phyloP scores from a whole-genome alignment of 2,329 filamentous ascomycete species.

The Pyrenochaeta sp. region DNA sequence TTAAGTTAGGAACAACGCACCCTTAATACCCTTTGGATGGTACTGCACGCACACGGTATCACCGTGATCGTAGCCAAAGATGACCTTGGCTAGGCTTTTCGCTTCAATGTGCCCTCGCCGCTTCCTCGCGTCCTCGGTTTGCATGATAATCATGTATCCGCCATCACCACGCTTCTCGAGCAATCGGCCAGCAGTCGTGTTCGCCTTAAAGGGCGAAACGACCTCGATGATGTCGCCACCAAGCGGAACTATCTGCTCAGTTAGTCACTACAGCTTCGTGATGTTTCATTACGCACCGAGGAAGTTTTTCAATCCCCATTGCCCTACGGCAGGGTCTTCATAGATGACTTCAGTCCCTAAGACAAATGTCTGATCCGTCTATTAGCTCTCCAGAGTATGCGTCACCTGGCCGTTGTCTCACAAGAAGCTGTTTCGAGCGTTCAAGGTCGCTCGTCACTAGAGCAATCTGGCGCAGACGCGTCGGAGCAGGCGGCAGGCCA shows the following conservation, averaged over 20 bases:
- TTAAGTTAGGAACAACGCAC: slow-evolving; percentile 11
- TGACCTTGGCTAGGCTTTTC: slow-evolving; percentile 47
- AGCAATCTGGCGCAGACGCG: slow-evolving; percentile 48
- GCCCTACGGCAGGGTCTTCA: slow-evolving; percentile 48
- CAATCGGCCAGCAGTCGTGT: slow-evolving; percentile 54
- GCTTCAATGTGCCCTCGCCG: slow-evolving; percentile 50
- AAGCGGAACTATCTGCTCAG: slow-evolving; percentile 44
- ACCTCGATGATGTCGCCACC: slow-evolving; percentile 57
- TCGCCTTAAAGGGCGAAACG: slow-evolving; percentile 48
- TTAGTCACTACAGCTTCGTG: background rate
- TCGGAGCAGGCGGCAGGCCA: slow-evolving; percentile 27
- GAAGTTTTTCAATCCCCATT: slow-evolving; percentile 54
- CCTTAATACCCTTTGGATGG: slow-evolving; percentile 55
- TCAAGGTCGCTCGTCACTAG: slow-evolving; percentile 43
- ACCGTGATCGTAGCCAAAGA: slow-evolving; percentile 46
- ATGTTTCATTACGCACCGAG: slow-evolving; percentile 35
- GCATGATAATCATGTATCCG: slow-evolving; percentile 61
- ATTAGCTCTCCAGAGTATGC: slow-evolving; percentile 5
- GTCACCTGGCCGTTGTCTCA: slow-evolving; percentile 14
- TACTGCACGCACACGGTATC: slow-evolving; percentile 54
- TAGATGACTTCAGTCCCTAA: slow-evolving; percentile 53
- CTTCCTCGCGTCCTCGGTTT: slow-evolving; percentile 51
- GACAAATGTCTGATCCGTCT: slow-evolving; percentile 39
- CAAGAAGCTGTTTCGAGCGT: slow-evolving; percentile 32
- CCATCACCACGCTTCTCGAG: slow-evolving; percentile 55